phyloP scores from a whole-genome alignment of 2,329 filamentous ascomycete species.

The Neophaeococcomyces mojaviensis region DNA sequence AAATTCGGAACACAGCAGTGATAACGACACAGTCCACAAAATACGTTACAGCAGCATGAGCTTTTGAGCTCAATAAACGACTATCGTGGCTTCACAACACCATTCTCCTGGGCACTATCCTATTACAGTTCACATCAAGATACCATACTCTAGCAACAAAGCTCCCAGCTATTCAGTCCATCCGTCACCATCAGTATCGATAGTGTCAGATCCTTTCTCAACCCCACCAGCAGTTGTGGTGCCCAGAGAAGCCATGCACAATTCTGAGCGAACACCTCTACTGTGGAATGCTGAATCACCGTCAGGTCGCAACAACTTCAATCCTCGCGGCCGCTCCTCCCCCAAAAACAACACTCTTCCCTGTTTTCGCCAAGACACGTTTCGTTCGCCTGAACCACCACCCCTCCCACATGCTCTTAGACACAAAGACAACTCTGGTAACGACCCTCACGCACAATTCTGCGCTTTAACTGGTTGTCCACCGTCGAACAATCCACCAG shows the following conservation, averaged over 20 bases:
- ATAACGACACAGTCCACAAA: background rate
- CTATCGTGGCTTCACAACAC: background rate
- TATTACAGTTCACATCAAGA: constrained; percentile 3
- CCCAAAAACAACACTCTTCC: background rate
- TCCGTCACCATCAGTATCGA: background rate
- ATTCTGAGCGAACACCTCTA: constrained; percentile 3
- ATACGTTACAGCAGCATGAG: background rate
- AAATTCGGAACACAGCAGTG: background rate
- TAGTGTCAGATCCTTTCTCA: background rate
- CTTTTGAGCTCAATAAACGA: background rate
- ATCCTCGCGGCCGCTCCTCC: background rate
- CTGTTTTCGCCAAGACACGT: background rate
- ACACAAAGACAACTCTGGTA: constrained; percentile 5
- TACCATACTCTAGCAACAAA: background rate
- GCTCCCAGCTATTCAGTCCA: background rate
- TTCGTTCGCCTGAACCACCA: too few relatives aligned
- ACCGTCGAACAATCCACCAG: constrained; percentile 11
- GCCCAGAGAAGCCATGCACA: background rate
- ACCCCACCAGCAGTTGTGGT: background rate
- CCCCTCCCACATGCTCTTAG: background rate
- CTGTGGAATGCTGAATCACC: background rate
- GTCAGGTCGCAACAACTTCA: too few relatives aligned
- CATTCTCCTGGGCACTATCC: background rate
- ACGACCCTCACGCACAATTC: constrained; percentile 21
- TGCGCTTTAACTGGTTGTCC: constrained; percentile 21